Evolutionary conservation across 495 filamentous ascomycete genomes (phyloP).

Genomic region (Podospora didyma): DNA sequence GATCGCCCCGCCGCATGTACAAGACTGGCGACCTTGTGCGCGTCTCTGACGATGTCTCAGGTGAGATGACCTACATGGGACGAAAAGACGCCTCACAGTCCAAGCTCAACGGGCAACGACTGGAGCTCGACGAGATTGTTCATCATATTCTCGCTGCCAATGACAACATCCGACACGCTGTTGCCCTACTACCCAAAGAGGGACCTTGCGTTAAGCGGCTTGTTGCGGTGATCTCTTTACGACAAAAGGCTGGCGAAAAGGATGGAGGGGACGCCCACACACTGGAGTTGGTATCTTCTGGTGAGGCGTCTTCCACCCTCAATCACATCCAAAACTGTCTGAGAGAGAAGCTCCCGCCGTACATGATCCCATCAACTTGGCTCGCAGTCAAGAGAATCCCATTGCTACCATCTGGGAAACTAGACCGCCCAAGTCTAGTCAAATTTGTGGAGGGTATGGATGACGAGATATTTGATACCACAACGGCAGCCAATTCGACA

Average conservation of each 20-base stretch:
- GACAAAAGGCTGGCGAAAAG: too few species aligned
- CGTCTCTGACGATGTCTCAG: constrained; percentile 42
- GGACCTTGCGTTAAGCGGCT: constrained; percentile 18
- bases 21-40: constrained; percentile 58
- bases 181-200: constrained; percentile 12
- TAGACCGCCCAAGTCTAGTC: too few species aligned
- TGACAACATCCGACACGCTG: constrained; percentile 14
- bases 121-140: constrained; percentile 49
- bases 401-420: constrained; percentile 48
- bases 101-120: constrained; percentile 37
- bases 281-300: too few species aligned
- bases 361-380: constrained; percentile 57
- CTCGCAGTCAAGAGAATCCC: constrained; percentile 51
- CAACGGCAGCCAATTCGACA: too few species aligned
- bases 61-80: constrained; percentile 48
- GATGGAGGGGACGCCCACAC: too few species aligned
- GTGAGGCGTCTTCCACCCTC: too few species aligned
- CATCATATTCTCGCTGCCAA: constrained; percentile 32
- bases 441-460: constrained; percentile 12
- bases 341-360: constrained; percentile 30
- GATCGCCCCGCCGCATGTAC: constrained; percentile 43
- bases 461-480: too few species aligned
- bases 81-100: constrained; percentile 32
- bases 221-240: constrained; percentile 16
- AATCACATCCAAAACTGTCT: too few species aligned